A percentile compares a stretch with the other conserved stretches of the same genome.
Evolutionary conservation across 1,139 yeast species (phyloP).

Genomic region (Geotrichum histeridarum): DNA sequence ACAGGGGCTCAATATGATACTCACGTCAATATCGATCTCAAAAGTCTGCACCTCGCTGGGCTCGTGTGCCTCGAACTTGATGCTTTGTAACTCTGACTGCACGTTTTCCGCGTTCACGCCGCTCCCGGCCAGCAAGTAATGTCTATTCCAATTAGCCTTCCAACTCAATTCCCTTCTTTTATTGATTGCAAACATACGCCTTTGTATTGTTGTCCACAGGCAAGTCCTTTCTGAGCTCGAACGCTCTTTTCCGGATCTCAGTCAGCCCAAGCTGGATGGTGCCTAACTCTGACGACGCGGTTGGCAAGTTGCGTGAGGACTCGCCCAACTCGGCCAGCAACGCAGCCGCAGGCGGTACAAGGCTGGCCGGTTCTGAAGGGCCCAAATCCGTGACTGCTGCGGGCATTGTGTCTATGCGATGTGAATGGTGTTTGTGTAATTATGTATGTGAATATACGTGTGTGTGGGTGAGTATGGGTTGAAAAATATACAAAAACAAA

Average conservation of each 20-base stretch:
- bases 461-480: not conserved
- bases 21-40: constrained; percentile 28
- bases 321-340: constrained; percentile 61
- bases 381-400: constrained; percentile 5
- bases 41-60: constrained; percentile 20
- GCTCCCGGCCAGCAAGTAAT: constrained; percentile 81
- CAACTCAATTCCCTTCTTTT: too few relatives aligned
- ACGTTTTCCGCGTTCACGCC: constrained; percentile 87
- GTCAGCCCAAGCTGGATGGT: constrained; percentile 70
- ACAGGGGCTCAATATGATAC: constrained; percentile 5
- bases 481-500: not conserved
- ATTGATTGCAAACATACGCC: constrained; percentile 42
- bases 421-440: not conserved
- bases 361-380: not conserved
- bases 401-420: constrained; percentile 7
- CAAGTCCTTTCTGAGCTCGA: constrained; percentile 48
- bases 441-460: not conserved
- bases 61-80: constrained; percentile 29
- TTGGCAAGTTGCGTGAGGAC: constrained; percentile 68
- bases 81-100: constrained; percentile 50
- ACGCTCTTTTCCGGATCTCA: constrained; percentile 71
- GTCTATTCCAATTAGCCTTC: constrained; percentile 33
- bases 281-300: constrained; percentile 58
- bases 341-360: constrained; percentile 33
- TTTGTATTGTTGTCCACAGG: constrained; percentile 58